Base-by-base conservation (phyloP, 176 grass and related monocot genomes). In the Phoenix dactylifera region DNA sequence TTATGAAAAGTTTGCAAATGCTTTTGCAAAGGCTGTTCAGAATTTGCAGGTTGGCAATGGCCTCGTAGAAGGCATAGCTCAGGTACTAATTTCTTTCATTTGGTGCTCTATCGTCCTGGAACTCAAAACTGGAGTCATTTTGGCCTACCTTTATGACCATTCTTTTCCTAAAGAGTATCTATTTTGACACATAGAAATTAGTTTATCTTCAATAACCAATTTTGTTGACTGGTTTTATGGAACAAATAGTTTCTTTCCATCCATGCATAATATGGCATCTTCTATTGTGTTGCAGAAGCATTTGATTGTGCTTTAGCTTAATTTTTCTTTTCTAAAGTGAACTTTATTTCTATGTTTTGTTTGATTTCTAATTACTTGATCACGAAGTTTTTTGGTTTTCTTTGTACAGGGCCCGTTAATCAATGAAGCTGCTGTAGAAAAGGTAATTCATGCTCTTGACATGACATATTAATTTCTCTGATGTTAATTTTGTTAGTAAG, bases 31-130 rank as follows among this genome's bases (percentile, higher is more conserved):
- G 75, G 87, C 93, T 75, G 93, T 97, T 85, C 93, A 86, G 55
- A 82, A 71, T 77, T 73, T 97, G 79, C 73, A 92, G 55, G 93
- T 97, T 58, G 93, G 93, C 50, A 91, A 88, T 67, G 93, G 93
- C 48, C 81, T 97, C 63, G 35, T 80, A 70, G 93, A 97, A 66
- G 72, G 73, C 62, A 85, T 67, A 39, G 63, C 69, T 67, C 87
- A 97, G 93, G 93, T 88, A 86, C 50, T 68, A 28, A 26, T 48
- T 65, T 63, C 4, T 74, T 50, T 66, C 53, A 71, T 30, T 22
- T 44, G 35, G 35, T 44, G 9, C 35, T 44, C 35, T 44, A 44
- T 44, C 9, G 1, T 39, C 9, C 10, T 44, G 35, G 14, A 44
- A 0, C 35, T 44, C 35, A 14, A 44, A 44, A 9, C 1, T 2